These are phyloP conservation scores for Paspalum notatum DNA, from an alignment of 176 grass and related monocot species.

Conservation along the genomic window DNA sequence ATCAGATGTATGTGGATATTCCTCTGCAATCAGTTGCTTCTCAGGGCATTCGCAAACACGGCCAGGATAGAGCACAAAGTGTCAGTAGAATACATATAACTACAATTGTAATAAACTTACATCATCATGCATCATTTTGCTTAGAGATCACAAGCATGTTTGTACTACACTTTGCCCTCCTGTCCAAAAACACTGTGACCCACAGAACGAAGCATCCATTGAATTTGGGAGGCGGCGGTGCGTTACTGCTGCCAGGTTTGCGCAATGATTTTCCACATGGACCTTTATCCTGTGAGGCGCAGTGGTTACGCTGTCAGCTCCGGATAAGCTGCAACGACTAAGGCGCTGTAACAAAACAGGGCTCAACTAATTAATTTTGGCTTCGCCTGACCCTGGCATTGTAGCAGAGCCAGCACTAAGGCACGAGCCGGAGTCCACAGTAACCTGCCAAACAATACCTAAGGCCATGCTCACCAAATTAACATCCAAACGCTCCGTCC, in stretches of 20 bases:
- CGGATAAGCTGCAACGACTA: background rate
- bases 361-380: too few species aligned
- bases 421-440: too few species aligned
- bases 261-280: background rate
- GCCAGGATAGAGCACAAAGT: background rate
- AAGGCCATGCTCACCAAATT: too few species aligned
- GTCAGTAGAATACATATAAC: background rate
- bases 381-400: too few species aligned
- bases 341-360: too few species aligned
- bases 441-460: too few species aligned
- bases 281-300: background rate
- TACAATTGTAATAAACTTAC: background rate
- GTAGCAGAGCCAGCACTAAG: too few species aligned
- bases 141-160: background rate
- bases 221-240: background rate
- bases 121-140: background rate
- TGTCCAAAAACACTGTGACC: background rate
- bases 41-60: background rate
- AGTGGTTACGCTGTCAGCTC: background rate
- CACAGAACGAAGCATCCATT: background rate
- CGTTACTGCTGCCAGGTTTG: constrained; percentile 21
- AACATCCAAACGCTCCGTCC: too few species aligned
- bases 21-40: background rate
- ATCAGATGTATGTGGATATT: background rate
- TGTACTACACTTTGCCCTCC: background rate